These are phyloP conservation scores for Discostella stelligera DNA, from an alignment of 352 stramenopile genomes.

Conservation along the genomic window DNA sequence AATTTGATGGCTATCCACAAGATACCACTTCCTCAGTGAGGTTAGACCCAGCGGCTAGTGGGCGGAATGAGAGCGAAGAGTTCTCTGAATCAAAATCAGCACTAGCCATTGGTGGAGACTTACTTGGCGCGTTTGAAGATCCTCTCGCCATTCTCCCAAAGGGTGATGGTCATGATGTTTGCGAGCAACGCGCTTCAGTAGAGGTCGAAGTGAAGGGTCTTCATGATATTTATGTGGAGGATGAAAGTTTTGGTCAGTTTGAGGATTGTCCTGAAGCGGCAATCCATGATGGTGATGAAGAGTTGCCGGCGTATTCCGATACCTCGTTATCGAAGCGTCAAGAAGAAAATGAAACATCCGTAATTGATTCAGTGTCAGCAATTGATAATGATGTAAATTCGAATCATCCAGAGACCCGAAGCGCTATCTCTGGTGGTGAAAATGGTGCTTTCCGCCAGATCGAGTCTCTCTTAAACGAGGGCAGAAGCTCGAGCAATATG, in stretches of 20 bases:
- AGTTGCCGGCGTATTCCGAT: background rate
- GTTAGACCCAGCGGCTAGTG: background rate
- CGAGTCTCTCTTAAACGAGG: conserved; percentile 2
- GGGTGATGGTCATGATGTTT: background rate
- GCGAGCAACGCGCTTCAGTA: background rate
- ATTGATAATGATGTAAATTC: conserved; percentile 11
- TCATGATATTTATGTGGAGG: conserved; percentile 11
- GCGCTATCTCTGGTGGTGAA: background rate
- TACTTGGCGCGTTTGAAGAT: conserved; percentile 26
- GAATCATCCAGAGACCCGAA: conserved; percentile 21
- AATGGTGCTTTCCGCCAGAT: background rate
- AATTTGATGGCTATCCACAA: too few species aligned
- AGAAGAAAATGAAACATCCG: background rate
- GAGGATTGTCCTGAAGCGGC: conserved; percentile 1
- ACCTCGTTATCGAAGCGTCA: background rate
- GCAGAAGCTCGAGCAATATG: background rate
- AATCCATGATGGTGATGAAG: background rate
- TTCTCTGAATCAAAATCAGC: conserved; percentile 18
- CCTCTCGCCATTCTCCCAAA: background rate
- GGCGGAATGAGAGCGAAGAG: background rate
- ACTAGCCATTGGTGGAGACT: conserved; percentile 14
- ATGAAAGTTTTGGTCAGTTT: conserved; percentile 15
- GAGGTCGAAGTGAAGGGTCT: background rate
- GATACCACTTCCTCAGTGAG: too few species aligned
- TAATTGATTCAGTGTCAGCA: background rate